Percentiles rank a stretch among this genome's conserved stretches.
These are phyloP conservation scores for Chimonanthus salicifolius DNA, from an alignment of 164 flowering plant genomes.

Conservation along the genomic window DNA sequence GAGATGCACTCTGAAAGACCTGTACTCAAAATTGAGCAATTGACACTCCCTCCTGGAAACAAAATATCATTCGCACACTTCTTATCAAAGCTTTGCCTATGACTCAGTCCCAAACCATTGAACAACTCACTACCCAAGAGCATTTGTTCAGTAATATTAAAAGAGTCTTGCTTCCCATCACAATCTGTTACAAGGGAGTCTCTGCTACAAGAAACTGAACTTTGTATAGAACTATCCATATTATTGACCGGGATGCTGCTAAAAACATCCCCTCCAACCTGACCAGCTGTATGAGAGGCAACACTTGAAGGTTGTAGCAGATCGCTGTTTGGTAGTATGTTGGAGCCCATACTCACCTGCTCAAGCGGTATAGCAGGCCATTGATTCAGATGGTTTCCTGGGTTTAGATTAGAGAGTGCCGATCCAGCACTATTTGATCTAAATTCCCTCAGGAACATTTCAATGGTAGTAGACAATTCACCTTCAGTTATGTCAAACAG, in stretches of 20 bases:
- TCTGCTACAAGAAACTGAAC: slow-evolving; percentile 23
- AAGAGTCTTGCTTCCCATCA: slow-evolving; percentile 19
- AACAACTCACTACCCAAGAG: slow-evolving; percentile 24
- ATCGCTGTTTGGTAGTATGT: slow-evolving; percentile 10
- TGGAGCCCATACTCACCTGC: slow-evolving; percentile 12
- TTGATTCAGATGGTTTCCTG: slow-evolving; percentile 28
- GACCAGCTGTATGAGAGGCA: slow-evolving; percentile 18
- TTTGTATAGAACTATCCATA: slow-evolving; percentile 27
- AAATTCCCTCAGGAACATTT: slow-evolving; percentile 15
- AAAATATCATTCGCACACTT: slow-evolving; percentile 33
- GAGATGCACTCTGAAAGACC: slow-evolving; percentile 32
- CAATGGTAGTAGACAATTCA: background rate
- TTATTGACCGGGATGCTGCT: slow-evolving; percentile 4
- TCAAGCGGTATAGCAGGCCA: slow-evolving; percentile 30
- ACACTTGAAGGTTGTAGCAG: slow-evolving; percentile 20
- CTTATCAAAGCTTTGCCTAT: slow-evolving; percentile 17
- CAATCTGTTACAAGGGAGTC: slow-evolving; percentile 5
- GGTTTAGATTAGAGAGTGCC: slow-evolving; percentile 12
- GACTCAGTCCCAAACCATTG: slow-evolving; percentile 25
- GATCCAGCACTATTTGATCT: slow-evolving; percentile 11
- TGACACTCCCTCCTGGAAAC: slow-evolving; percentile 20
- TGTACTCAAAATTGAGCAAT: slow-evolving; percentile 15
- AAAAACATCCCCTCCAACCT: slow-evolving; percentile 12
- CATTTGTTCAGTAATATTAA: slow-evolving; percentile 11
- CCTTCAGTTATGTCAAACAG: slow-evolving; percentile 12